A percentile compares a stretch with the other conserved stretches of the same genome.
Conservation (phyloP, 2,329 filamentous ascomycete genomes). For the Penicillium capsulatum region DNA sequence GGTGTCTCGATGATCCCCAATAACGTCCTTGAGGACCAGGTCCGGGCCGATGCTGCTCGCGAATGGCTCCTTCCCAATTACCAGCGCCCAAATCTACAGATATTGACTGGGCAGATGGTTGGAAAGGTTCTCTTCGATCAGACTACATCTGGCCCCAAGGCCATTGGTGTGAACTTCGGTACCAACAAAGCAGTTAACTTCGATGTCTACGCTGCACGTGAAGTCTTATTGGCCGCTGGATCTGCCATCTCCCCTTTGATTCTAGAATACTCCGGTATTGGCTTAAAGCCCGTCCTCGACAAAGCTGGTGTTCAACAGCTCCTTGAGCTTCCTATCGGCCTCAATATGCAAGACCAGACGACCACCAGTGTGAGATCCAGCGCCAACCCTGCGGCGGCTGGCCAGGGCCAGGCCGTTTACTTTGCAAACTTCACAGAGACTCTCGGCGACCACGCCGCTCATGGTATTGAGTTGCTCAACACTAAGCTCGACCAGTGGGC, state of each 20-base stretch:
- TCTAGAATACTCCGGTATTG: slow-evolving; percentile 29
- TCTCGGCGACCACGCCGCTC: slow-evolving; percentile 20
- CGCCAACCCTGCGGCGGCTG: slow-evolving; percentile 8
- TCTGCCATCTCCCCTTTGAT: slow-evolving; percentile 26
- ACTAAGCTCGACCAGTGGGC: slow-evolving; percentile 27
- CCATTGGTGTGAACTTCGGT: slow-evolving; percentile 26
- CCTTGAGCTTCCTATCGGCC: slow-evolving; percentile 28
- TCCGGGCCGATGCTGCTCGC: slow-evolving; percentile 27
- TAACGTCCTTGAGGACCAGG: slow-evolving; percentile 22
- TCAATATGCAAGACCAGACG: slow-evolving; percentile 31
- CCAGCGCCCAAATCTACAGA: slow-evolving; percentile 14
- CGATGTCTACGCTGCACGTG: slow-evolving; percentile 21
- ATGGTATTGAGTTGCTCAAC: slow-evolving; percentile 19
- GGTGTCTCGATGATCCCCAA: slow-evolving; percentile 32
- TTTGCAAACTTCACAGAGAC: slow-evolving; percentile 28
- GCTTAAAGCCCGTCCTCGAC: slow-evolving; percentile 17
- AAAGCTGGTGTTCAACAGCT: slow-evolving; percentile 15
- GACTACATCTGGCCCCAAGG: slow-evolving; percentile 6
- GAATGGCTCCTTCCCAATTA: slow-evolving; percentile 28
- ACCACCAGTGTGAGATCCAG: slow-evolving; percentile 19
- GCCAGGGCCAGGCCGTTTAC: slow-evolving; percentile 26
- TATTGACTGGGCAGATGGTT: slow-evolving; percentile 27
- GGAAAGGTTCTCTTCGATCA: slow-evolving; percentile 22
- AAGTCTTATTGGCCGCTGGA: slow-evolving; percentile 28
- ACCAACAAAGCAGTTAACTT: slow-evolving; percentile 19